phyloP scores from a whole-genome alignment of 2,329 filamentous ascomycete genomes.

The Periglandula ipomoeae region DNA sequence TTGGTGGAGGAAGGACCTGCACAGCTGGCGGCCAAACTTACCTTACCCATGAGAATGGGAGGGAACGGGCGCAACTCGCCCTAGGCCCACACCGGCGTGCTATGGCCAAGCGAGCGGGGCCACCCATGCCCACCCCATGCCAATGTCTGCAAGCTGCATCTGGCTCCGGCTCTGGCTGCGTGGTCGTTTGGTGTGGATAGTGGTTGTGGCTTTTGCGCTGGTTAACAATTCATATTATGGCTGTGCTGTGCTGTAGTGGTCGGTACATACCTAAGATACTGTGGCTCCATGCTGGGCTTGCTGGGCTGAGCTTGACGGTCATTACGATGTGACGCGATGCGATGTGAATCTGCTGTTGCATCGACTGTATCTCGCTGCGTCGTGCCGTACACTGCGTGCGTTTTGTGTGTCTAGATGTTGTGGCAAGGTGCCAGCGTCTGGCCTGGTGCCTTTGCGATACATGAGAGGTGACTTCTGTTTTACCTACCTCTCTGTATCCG shows the following conservation, averaged over 20 bases:
- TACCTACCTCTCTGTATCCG: too few species aligned
- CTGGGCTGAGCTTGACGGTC: too few species aligned
- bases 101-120: conserved; percentile 14
- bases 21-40: conserved; percentile 29
- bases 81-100: conserved; percentile 21
- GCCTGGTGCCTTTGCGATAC: too few species aligned
- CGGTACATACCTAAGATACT: background rate
- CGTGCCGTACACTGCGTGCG: background rate
- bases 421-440: background rate
- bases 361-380: background rate
- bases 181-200: too few species aligned
- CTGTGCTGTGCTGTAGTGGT: background rate
- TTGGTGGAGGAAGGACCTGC: conserved; percentile 31
- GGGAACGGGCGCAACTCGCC: conserved; percentile 24
- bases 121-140: conserved; percentile 14
- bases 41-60: conserved; percentile 32
- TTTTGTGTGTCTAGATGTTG: too few species aligned
- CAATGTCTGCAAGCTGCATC: conserved; percentile 7
- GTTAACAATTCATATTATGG: background rate
- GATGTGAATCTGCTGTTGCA: background rate
- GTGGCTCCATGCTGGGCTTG: background rate
- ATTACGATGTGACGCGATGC: too few species aligned
- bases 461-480: too few species aligned
- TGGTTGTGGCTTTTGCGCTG: background rate
- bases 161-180: background rate